phyloP scores from a whole-genome alignment of 116 monocot genomes.

The Papilionanthe hybrid region DNA sequence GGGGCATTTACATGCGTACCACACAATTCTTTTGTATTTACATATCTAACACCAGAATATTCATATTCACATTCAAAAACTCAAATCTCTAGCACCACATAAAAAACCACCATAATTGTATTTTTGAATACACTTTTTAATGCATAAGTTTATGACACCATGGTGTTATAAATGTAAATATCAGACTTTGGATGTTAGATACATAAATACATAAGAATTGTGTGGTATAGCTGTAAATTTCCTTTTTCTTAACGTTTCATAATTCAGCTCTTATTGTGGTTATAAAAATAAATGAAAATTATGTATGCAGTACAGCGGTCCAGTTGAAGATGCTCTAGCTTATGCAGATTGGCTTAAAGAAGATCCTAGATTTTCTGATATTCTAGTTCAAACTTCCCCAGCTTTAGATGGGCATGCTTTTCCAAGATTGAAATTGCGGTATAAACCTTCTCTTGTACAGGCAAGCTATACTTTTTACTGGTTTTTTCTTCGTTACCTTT shows the following conservation, averaged over 20 bases:
- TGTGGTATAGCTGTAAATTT: not conserved
- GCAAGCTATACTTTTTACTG: constrained; percentile 37
- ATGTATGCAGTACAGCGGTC: constrained; percentile 91
- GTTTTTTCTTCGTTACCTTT: not conserved
- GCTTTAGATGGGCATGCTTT: constrained; percentile 83
- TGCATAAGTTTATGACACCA: too few relatives aligned
- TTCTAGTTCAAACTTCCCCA: constrained; percentile 79
- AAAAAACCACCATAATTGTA: too few relatives aligned
- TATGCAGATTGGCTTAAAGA: constrained; percentile 84
- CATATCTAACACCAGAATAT: too few relatives aligned
- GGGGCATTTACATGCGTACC: too few relatives aligned
- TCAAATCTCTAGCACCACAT: too few relatives aligned
- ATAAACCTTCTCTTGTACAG: constrained; percentile 99
- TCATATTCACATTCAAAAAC: too few relatives aligned
- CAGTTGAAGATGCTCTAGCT: constrained; percentile 65
- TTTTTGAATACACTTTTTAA: too few relatives aligned
- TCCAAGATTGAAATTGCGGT: constrained; percentile 88
- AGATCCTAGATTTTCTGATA: constrained; percentile 74
- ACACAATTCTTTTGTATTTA: too few relatives aligned
- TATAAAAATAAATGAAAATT: constrained; percentile 13
- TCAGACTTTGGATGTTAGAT: too few relatives aligned
- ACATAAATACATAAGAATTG: too few relatives aligned
- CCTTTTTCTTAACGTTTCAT: not conserved
- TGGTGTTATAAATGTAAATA: too few relatives aligned
- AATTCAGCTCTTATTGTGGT: constrained; percentile 5